phyloP scores from a whole-genome alignment of 352 stramenopile genomes.

The Pythium chondricola region DNA sequence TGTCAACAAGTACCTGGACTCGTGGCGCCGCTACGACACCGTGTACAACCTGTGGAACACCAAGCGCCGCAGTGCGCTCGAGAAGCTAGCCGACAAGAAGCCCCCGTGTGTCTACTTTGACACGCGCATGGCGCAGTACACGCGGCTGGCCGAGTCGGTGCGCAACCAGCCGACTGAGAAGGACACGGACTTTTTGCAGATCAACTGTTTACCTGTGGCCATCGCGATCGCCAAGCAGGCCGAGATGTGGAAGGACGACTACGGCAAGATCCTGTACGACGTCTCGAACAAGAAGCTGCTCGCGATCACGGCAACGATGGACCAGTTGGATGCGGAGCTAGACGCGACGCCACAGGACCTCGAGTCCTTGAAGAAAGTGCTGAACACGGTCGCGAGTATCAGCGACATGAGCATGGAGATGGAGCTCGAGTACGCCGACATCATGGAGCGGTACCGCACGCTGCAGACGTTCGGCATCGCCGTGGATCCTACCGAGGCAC shows the following conservation, averaged over 20 bases:
- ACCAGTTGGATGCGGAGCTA: slow-evolving; percentile 77
- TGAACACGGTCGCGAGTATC: slow-evolving; percentile 89
- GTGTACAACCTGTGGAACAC: slow-evolving; percentile 94
- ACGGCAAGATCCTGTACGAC: slow-evolving; percentile 88
- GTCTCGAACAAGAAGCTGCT: slow-evolving; percentile 84
- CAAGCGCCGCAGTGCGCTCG: slow-evolving; percentile 84
- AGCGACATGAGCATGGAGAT: slow-evolving; percentile 89
- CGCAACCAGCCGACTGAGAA: slow-evolving; percentile 87
- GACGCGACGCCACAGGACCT: slow-evolving; percentile 79
- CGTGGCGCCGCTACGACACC: slow-evolving; percentile 91
- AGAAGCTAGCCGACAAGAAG: slow-evolving; percentile 91
- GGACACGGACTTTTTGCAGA: slow-evolving; percentile 93
- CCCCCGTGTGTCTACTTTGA: slow-evolving; percentile 94
- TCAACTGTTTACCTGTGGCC: slow-evolving; percentile 89
- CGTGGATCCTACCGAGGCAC: slow-evolving; percentile 55
- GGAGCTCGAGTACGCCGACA: slow-evolving; percentile 91
- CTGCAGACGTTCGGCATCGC: slow-evolving; percentile 80
- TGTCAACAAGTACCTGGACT: slow-evolving; percentile 92
- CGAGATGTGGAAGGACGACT: slow-evolving; percentile 93
- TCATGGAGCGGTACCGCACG: slow-evolving; percentile 90
- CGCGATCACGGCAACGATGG: slow-evolving; percentile 62
- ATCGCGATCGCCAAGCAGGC: slow-evolving; percentile 88
- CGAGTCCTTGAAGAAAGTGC: slow-evolving; percentile 91
- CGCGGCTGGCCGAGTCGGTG: slow-evolving; percentile 83
- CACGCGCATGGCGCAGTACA: slow-evolving; percentile 89